Conservation (phyloP, 495 filamentous ascomycete species). For the Talaromyces nanjingensis region DNA sequence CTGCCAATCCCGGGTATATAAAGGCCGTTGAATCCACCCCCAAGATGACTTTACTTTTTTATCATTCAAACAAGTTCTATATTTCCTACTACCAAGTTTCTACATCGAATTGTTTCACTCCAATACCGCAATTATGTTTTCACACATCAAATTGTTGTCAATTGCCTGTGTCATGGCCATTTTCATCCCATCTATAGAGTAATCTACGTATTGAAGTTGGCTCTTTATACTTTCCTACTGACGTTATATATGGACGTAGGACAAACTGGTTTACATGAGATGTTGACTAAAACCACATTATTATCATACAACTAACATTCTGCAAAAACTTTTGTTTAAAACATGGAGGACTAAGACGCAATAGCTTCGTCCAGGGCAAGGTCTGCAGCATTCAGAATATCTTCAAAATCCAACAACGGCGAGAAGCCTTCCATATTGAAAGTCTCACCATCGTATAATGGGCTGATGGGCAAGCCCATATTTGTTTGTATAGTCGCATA, state of each 20-base stretch:
- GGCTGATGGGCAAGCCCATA: neutral
- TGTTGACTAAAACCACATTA: too few species aligned
- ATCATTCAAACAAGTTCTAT: too few species aligned
- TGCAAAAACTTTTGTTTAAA: neutral
- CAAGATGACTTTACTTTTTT: too few species aligned
- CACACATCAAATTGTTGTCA: too few species aligned
- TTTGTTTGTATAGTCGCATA: constrained; percentile 1
- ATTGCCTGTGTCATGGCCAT: too few species aligned
- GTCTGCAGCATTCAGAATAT: neutral
- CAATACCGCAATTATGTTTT: too few species aligned
- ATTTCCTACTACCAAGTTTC: too few species aligned
- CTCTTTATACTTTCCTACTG: neutral
- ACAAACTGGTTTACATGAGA: neutral
- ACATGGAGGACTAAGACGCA: neutral
- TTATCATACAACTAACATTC: neutral
- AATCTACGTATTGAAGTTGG: neutral
- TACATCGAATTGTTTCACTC: too few species aligned
- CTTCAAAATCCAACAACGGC: neutral
- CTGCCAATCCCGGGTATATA: too few species aligned
- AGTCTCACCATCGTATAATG: neutral
- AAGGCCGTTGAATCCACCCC: too few species aligned
- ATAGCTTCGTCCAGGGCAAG: neutral
- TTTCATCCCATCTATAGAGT: too few species aligned
- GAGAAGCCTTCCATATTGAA: neutral
- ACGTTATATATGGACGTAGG: neutral